Conservation (phyloP, 2,329 filamentous ascomycete genomes). For the Aureobasidium musti region DNA sequence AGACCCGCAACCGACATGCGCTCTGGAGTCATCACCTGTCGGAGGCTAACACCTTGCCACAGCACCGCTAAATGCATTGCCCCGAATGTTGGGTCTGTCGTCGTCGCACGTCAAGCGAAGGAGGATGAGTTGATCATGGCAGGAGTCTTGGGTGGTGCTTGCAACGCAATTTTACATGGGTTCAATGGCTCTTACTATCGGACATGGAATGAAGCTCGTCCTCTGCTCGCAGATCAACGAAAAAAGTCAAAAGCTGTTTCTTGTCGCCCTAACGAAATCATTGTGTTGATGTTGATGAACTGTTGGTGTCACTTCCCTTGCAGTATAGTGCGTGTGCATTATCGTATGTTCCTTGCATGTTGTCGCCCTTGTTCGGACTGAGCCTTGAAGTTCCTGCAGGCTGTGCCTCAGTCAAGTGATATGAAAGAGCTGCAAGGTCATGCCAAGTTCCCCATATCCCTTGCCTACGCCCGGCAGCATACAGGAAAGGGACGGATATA, state of each 20-base stretch:
- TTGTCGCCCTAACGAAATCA: constrained; percentile 23
- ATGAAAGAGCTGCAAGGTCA: constrained; percentile 6
- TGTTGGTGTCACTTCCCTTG: constrained; percentile 3
- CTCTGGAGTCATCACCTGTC: constrained; percentile 27
- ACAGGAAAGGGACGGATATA: constrained; percentile 17
- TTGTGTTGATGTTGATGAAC: constrained; percentile 9
- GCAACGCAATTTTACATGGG: constrained; percentile 24
- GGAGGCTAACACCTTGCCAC: constrained; percentile 23
- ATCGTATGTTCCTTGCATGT: constrained; percentile 6
- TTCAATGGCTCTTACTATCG: constrained; percentile 30
- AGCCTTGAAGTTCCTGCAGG: no score
- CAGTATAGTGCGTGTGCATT: not conserved
- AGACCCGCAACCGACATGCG: constrained; percentile 27
- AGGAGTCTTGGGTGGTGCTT: constrained; percentile 30
- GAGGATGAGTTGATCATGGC: constrained; percentile 26
- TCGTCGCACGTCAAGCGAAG: constrained; percentile 26
- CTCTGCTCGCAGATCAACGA: constrained; percentile 26
- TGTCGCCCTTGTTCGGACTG: no score
- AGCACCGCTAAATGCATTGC: constrained; percentile 41
- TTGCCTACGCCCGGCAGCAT: not conserved
- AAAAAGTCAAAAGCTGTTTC: constrained; percentile 28
- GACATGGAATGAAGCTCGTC: constrained; percentile 30
- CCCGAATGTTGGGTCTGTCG: constrained; percentile 12
- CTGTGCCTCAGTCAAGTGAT: constrained; percentile 2
- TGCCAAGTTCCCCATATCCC: constrained; percentile 6